A percentile compares a stretch with the other conserved stretches of the same genome.
These are phyloP conservation scores for Sambucus nigra DNA, from an alignment of 129 eudicot genomes.

Conservation along the genomic window DNA sequence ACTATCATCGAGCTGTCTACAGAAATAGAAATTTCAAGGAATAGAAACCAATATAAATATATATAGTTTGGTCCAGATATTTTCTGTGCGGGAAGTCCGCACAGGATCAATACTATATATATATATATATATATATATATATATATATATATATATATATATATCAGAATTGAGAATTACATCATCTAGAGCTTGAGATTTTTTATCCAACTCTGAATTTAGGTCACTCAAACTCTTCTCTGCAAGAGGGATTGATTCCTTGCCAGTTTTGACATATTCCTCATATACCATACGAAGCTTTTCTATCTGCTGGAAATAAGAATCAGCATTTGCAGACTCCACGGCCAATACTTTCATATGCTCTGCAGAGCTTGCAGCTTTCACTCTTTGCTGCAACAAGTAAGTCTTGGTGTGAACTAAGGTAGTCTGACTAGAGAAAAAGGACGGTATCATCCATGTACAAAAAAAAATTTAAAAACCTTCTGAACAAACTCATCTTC, in stretches of 20 bases:
- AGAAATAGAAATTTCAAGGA: not conserved
- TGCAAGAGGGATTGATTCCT: slow-evolving; percentile 64
- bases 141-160: not conserved
- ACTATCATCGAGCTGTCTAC: not conserved
- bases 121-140: not conserved
- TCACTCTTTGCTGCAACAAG: slow-evolving; percentile 65
- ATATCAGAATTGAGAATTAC: slow-evolving; percentile 32
- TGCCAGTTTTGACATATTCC: slow-evolving; percentile 60
- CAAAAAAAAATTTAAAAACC: slow-evolving; percentile 26
- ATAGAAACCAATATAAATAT: not conserved
- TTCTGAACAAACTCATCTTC: slow-evolving; percentile 86
- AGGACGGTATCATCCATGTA: too few species aligned
- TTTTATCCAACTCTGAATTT: slow-evolving; percentile 67
- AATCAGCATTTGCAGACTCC: slow-evolving; percentile 67
- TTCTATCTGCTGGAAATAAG: slow-evolving; percentile 67
- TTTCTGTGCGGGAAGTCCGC: too few species aligned
- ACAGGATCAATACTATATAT: too few species aligned
- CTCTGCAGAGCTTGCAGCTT: slow-evolving; percentile 58
- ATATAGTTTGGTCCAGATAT: too few species aligned
- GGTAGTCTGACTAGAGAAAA: too few species aligned
- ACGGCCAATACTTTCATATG: slow-evolving; percentile 47
- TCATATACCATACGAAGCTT: slow-evolving; percentile 70
- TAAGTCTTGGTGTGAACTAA: too few species aligned
- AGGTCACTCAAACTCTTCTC: slow-evolving; percentile 64
- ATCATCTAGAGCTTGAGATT: slow-evolving; percentile 89